A percentile compares a stretch with the other conserved stretches of the same genome.
phyloP scores from a whole-genome alignment of 306 rosid genomes.

The Phaseolus lunatus region DNA sequence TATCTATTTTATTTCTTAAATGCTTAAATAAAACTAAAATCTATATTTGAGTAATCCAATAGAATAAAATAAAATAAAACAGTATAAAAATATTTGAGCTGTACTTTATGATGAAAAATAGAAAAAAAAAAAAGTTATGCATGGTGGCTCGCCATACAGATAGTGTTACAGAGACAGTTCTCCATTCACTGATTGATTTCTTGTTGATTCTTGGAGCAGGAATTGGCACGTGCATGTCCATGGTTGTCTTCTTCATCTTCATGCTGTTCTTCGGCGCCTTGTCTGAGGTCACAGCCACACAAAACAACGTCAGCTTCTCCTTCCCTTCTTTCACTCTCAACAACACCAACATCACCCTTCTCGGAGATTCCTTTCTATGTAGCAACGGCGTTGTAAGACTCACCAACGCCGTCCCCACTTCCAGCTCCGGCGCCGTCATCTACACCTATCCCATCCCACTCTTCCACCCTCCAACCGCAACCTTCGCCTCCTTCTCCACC shows the following conservation, averaged over 20 bases:
- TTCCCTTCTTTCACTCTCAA: background rate
- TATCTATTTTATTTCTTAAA: too few relatives aligned
- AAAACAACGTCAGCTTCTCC: background rate
- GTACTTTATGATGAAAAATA: too few relatives aligned
- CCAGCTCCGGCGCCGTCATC: background rate
- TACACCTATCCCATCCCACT: background rate
- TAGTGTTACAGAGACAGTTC: too few relatives aligned
- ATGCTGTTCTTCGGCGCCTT: background rate
- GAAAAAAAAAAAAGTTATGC: too few relatives aligned
- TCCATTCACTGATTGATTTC: background rate
- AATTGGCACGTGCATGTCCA: background rate
- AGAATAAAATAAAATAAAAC: too few relatives aligned
- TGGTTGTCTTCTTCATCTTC: background rate
- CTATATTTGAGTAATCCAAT: too few relatives aligned
- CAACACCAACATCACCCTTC: background rate
- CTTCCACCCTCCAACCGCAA: background rate
- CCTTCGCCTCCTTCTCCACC: slow-evolving; percentile 8
- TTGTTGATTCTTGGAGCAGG: background rate
- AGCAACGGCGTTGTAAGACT: background rate
- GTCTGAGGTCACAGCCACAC: background rate
- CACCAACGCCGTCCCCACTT: background rate
- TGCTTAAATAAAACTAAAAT: too few relatives aligned
- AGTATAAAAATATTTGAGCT: too few relatives aligned
- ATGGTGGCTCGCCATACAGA: too few relatives aligned
- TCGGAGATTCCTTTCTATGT: background rate